Evolutionary conservation across 371 early-diverging fungal species (phyloP).

Genomic region (Lichtheimia corymbifera): DNA sequence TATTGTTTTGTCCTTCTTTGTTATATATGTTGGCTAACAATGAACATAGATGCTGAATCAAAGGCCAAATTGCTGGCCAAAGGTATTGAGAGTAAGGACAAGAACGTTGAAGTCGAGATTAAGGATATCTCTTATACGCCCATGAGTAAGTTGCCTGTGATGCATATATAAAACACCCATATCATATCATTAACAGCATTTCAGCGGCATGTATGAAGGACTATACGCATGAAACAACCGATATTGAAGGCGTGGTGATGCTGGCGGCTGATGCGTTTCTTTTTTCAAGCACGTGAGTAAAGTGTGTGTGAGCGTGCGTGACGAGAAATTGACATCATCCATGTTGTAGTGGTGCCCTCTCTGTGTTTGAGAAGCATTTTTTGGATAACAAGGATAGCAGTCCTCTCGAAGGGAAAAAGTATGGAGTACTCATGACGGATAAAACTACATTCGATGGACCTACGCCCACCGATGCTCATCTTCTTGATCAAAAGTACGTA

Average conservation of each 20-base stretch:
- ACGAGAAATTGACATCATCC: neutral
- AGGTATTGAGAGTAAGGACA: slow-evolving; percentile 14
- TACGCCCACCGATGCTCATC: slow-evolving; percentile 8
- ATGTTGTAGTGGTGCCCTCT: slow-evolving; percentile 21
- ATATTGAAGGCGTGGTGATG: slow-evolving; percentile 10
- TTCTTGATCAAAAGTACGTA: slow-evolving; percentile 15
- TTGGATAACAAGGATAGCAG: slow-evolving; percentile 9
- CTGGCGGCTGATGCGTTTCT: slow-evolving; percentile 21
- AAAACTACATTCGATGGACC: slow-evolving; percentile 30
- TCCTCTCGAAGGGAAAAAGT: slow-evolving; percentile 20
- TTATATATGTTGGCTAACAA: neutral
- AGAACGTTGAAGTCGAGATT: slow-evolving; percentile 17
- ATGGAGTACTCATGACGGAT: slow-evolving; percentile 19
- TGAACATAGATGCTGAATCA: slow-evolving; percentile 9
- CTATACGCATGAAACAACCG: slow-evolving; percentile 8
- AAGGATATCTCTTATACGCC: slow-evolving; percentile 19
- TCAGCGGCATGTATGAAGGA: slow-evolving; percentile 2
- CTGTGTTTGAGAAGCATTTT: slow-evolving; percentile 30
- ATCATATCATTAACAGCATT: neutral
- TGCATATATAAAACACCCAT: no score
- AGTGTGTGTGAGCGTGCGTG: neutral
- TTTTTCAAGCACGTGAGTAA: slow-evolving; percentile 26
- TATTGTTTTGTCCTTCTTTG: neutral
- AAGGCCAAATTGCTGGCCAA: slow-evolving; percentile 18
- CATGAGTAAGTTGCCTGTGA: slow-evolving; percentile 4